Percentiles rank a stretch among this genome's conserved stretches.
Evolutionary conservation across 2,329 filamentous ascomycete genomes (phyloP).

Genomic region (Sporothrix brasiliensis): DNA sequence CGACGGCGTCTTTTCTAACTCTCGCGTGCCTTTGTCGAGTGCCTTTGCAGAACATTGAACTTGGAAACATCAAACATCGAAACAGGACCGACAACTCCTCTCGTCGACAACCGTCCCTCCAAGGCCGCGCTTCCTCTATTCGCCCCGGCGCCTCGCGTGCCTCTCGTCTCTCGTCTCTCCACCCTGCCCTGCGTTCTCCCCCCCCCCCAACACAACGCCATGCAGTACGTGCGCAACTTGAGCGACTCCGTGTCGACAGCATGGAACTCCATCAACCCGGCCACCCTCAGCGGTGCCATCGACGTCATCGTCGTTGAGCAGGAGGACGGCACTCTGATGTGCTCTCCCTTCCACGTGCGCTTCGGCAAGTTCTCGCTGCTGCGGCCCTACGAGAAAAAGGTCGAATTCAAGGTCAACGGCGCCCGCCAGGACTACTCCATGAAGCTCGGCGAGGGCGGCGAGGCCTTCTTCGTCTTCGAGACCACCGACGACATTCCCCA

Average conservation of each 20-base stretch:
- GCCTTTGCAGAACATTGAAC: not conserved
- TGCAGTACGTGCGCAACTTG: slow-evolving; percentile 98
- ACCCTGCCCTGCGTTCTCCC: not conserved
- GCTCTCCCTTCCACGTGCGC: slow-evolving; percentile 96
- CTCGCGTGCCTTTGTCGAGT: not conserved
- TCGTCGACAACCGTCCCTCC: not conserved
- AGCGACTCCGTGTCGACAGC: slow-evolving; percentile 96
- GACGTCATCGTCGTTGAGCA: slow-evolving; percentile 98
- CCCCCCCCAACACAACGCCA: slow-evolving; percentile 51
- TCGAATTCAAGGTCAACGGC: slow-evolving; percentile 95
- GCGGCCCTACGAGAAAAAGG: slow-evolving; percentile 96
- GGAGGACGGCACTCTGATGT: slow-evolving; percentile 84
- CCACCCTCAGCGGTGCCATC: slow-evolving; percentile 94
- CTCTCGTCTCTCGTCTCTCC: not conserved
- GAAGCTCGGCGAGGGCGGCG: slow-evolving; percentile 96
- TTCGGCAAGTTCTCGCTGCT: slow-evolving; percentile 98
- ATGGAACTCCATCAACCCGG: slow-evolving; percentile 99
- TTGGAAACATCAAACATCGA: not conserved
- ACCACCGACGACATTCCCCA: slow-evolving; percentile 90
- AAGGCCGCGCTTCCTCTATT: slow-evolving; percentile 5
- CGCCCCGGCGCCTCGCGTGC: slow-evolving; percentile 11
- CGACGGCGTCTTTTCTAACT: not conserved
- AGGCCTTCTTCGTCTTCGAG: slow-evolving; percentile 99
- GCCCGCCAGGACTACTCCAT: slow-evolving; percentile 91
- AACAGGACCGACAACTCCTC: not conserved